A percentile compares a stretch with the other conserved stretches of the same genome.
Conservation (phyloP, 345 rosid genomes). For the Sisymbrium altissimum region DNA sequence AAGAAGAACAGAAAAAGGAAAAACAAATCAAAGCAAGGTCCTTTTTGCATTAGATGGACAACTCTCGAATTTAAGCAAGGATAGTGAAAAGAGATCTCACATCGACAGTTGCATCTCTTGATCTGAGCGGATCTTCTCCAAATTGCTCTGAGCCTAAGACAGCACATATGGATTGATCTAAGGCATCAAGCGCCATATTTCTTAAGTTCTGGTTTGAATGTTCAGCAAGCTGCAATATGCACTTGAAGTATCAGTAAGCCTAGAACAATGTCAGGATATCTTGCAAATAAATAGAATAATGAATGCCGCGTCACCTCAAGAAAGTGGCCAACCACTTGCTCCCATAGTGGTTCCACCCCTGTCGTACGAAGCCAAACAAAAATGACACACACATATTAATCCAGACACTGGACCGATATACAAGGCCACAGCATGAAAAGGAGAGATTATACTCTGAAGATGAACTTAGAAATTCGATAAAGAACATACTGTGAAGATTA, state of each 20-base stretch:
- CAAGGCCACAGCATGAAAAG: slow-evolving; percentile 4
- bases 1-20: slow-evolving; percentile 25
- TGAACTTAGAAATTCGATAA: not conserved
- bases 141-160: slow-evolving; percentile 88
- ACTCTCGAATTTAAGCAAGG: slow-evolving; percentile 14
- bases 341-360: slow-evolving; percentile 97
- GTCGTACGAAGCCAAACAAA: slow-evolving; percentile 16
- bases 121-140: slow-evolving; percentile 49
- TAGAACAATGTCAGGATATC: slow-evolving; percentile 16
- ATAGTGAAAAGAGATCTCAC: slow-evolving; percentile 48
- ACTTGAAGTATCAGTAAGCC: slow-evolving; percentile 35
- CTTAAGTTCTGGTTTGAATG: slow-evolving; percentile 75
- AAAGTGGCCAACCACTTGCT: slow-evolving; percentile 88
- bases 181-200: slow-evolving; percentile 88
- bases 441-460: slow-evolving; percentile 3
- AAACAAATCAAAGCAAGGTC: slow-evolving; percentile 12
- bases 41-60: slow-evolving; percentile 13
- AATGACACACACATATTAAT: slow-evolving; percentile 9
- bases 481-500: slow-evolving; percentile 89
- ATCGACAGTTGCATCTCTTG: slow-evolving; percentile 39
- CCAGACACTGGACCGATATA: not conserved
- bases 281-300: slow-evolving; percentile 22
- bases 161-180: slow-evolving; percentile 90
- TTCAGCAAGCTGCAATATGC: slow-evolving; percentile 76
- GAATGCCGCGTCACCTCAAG: slow-evolving; percentile 58